These are phyloP conservation scores for Kluyveromyces sp. DNA, from an alignment of 1,139 yeast species.

Conservation along the genomic window DNA sequence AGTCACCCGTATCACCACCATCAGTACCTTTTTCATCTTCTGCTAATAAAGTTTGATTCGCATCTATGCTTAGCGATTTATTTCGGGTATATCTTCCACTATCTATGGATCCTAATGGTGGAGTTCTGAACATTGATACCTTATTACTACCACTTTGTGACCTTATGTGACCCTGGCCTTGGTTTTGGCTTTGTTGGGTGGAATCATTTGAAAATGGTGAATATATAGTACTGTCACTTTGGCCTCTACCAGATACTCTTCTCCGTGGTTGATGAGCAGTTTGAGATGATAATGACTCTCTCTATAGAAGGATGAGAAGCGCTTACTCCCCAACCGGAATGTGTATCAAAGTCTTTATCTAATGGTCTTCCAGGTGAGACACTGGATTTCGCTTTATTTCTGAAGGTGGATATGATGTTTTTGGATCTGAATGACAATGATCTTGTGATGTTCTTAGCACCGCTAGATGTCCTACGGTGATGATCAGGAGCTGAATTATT, in stretches of 20 bases:
- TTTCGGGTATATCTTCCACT: not conserved
- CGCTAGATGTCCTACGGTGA: slow-evolving; percentile 9
- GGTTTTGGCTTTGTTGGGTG: not conserved
- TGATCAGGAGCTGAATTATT: slow-evolving; percentile 3
- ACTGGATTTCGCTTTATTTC: slow-evolving; percentile 13
- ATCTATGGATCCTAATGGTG: slow-evolving; percentile 17
- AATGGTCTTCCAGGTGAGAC: slow-evolving; percentile 3
- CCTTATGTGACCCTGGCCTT: slow-evolving; percentile 3
- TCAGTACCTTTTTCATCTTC: slow-evolving; percentile 9
- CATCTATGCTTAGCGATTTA: slow-evolving; percentile 7
- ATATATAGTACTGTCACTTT: slow-evolving; percentile 23
- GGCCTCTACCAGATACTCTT: slow-evolving; percentile 16
- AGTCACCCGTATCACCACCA: slow-evolving; percentile 11
- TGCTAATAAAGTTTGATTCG: not conserved
- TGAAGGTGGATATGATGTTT: slow-evolving; percentile 18
- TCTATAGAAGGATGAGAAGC: slow-evolving; percentile 1
- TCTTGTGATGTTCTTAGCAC: slow-evolving; percentile 17
- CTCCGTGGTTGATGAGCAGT: not conserved
- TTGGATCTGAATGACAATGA: slow-evolving; percentile 23
- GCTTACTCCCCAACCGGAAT: slow-evolving; percentile 27
- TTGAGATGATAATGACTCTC: not conserved
- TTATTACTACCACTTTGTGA: slow-evolving; percentile 15
- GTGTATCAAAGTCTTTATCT: slow-evolving; percentile 22
- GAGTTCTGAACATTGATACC: slow-evolving; percentile 24
- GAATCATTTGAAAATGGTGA: slow-evolving; percentile 1